Evolutionary conservation across 2,329 filamentous ascomycete genomes (phyloP), one percentile per base, ranked within the genome.

Genomic region (Cordyceps fumosorosea): DNA sequence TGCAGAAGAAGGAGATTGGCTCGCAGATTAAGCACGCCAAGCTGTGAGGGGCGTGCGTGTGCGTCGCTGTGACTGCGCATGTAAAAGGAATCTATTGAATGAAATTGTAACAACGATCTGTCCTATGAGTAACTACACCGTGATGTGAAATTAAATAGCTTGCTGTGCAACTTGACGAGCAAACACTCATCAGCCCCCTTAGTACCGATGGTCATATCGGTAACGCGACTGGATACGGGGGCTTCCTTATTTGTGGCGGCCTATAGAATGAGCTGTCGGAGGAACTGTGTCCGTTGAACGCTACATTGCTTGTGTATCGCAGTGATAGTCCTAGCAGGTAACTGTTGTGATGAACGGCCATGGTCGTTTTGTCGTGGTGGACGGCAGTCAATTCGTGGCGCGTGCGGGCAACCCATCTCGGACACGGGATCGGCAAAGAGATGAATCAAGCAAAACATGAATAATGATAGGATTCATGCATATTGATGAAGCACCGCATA

Each of bases 21-120:
- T 72, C 79, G 29, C 80, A 76, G 66, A 85, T 86, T 66, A 72
- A 72, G 66, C 74, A 75, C 69, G 73, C 78, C 44, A 82, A 79
- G 73, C 67, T 84, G 67, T 84, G 18, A 24, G 12, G 18, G 16
- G 14, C 26, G 37, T 11, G 29, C 29, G 29, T 29, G 5, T 6
- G 29, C 8, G 29, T 3, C 29, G 6, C 5, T 1, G 10, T 22
- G 18, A 20, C 3, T 16, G 29, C 37, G 29, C n/a, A 32, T 50
- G 29, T 50, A 57, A 32, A 20, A 56, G 29, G 11, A 14, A 45
- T 20, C 16, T 45, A 32, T 12, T 18, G 3, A 4, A 16, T 32
- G 24, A 45, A 56, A 2, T 26, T 45, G 16, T 32, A 20, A 20
- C 18, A 45, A 34, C 26, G 7, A 22, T 2, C 5, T 53, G 48